These are phyloP conservation scores for Dorcoceras hygrometricum DNA, from an alignment of 257 asterid genomes.

Conservation along the genomic window DNA sequence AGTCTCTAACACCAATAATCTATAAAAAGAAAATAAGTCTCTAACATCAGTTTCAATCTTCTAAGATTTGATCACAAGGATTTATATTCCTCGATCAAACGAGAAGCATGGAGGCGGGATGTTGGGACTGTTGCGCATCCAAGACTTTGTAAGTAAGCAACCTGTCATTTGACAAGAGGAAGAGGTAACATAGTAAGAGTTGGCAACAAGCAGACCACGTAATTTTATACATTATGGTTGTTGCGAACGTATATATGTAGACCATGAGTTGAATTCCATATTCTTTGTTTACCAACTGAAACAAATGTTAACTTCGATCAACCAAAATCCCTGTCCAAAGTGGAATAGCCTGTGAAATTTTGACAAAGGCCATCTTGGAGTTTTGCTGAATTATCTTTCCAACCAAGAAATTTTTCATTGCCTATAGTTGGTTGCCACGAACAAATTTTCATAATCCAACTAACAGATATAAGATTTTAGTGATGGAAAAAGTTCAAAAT, in stretches of 20 bases:
- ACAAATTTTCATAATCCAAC: too few relatives aligned
- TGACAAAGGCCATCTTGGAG: neutral
- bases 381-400: neutral
- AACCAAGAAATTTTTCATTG: neutral
- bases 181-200: neutral
- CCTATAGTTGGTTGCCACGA: too few relatives aligned
- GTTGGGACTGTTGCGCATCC: slow-evolving; percentile 81
- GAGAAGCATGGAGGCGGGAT: slow-evolving; percentile 95
- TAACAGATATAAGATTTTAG: too few relatives aligned
- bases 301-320: too few relatives aligned
- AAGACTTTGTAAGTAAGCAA: slow-evolving; percentile 70
- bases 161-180: slow-evolving; percentile 37
- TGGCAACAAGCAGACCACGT: neutral
- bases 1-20: too few relatives aligned
- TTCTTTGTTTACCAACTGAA: neutral
- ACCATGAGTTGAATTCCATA: neutral
- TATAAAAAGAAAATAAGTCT: too few relatives aligned
- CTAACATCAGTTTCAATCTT: neutral
- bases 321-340: neutral
- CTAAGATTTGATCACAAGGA: slow-evolving; percentile 38
- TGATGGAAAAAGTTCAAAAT: neutral
- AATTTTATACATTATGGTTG: neutral
- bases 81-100: slow-evolving; percentile 86
- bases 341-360: neutral
- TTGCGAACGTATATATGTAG: too few relatives aligned